Evolutionary conservation across 345 rosid species (phyloP).

Genomic region (Hypericum perforatum): DNA sequence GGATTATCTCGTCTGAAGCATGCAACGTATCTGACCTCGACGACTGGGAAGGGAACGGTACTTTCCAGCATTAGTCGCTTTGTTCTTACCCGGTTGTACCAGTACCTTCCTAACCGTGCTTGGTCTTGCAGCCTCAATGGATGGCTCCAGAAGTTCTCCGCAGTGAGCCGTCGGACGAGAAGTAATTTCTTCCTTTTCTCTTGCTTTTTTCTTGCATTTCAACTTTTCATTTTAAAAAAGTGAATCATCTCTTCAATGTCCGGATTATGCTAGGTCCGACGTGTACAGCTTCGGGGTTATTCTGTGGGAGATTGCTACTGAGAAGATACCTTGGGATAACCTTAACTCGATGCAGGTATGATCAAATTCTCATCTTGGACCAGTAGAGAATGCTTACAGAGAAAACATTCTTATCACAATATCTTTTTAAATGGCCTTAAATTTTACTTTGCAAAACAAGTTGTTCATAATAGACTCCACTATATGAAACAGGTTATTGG

Average conservation of each 20-base stretch:
- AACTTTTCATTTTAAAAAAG: not conserved
- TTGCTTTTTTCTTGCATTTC: conserved; percentile 1
- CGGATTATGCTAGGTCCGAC: conserved; percentile 56
- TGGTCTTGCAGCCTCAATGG: conserved; percentile 80
- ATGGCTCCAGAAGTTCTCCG: conserved; percentile 99
- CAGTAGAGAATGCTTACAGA: no score
- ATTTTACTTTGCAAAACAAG: not conserved
- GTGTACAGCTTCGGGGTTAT: conserved; percentile 92
- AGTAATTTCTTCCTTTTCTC: conserved; percentile 38
- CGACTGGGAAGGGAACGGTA: conserved; percentile 95
- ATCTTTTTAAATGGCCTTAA: not conserved
- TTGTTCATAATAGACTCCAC: no score
- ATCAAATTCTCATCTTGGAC: not conserved
- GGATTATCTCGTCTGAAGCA: conserved; percentile 95
- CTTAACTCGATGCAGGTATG: conserved; percentile 89
- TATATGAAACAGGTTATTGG: conserved; percentile 65
- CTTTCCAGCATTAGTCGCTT: conserved; percentile 4
- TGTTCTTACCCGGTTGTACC: conserved; percentile 5
- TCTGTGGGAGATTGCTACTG: conserved; percentile 91
- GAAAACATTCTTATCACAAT: no score
- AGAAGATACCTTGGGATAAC: conserved; percentile 96
- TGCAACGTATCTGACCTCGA: conserved; percentile 62
- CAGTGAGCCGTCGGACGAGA: conserved; percentile 90
- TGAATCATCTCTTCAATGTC: conserved; percentile 10
- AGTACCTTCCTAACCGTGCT: not conserved